phyloP scores from a whole-genome alignment of 1,139 yeast species.

The Hyphopichia pseudoburtonii region DNA sequence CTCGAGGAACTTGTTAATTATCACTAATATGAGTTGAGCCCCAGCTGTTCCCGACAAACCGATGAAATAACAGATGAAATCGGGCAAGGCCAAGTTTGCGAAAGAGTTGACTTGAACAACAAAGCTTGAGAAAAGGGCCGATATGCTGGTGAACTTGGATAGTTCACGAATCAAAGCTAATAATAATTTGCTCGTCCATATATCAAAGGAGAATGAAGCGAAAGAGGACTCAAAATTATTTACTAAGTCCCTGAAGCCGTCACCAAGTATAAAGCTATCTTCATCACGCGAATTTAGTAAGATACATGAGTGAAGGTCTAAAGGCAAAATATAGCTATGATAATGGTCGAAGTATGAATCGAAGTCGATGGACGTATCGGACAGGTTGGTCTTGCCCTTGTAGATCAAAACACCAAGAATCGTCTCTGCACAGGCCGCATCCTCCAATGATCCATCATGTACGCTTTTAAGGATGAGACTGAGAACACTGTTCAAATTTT shows the following conservation, averaged over 20 bases:
- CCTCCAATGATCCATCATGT: conserved; percentile 9
- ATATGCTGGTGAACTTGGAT: conserved; percentile 18
- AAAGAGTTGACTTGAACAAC: conserved; percentile 21
- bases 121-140: conserved; percentile 25
- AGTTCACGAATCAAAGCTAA: conserved; percentile 37
- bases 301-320: conserved; percentile 34
- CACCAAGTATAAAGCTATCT: conserved; percentile 15
- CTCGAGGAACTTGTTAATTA: conserved; percentile 12
- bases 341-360: conserved; percentile 13
- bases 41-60: conserved; percentile 11
- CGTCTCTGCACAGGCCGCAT: conserved; percentile 34
- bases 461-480: conserved; percentile 10
- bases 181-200: conserved; percentile 33
- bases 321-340: conserved; percentile 23
- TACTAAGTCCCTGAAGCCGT: conserved; percentile 13
- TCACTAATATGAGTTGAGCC: conserved; percentile 10
- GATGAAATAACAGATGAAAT: conserved; percentile 23
- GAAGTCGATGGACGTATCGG: conserved; percentile 13
- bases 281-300: conserved; percentile 26
- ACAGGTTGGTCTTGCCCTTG: too few species aligned
- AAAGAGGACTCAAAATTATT: conserved; percentile 8
- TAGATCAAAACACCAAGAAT: conserved; percentile 37
- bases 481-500: conserved; percentile 16
- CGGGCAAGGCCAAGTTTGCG: conserved; percentile 24
- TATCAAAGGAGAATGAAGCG: conserved; percentile 10